A percentile compares a stretch with the other conserved stretches of the same genome.
Conservation (phyloP, 371 early-diverging fungal genomes). For the Apophysomyces ossiformis region DNA sequence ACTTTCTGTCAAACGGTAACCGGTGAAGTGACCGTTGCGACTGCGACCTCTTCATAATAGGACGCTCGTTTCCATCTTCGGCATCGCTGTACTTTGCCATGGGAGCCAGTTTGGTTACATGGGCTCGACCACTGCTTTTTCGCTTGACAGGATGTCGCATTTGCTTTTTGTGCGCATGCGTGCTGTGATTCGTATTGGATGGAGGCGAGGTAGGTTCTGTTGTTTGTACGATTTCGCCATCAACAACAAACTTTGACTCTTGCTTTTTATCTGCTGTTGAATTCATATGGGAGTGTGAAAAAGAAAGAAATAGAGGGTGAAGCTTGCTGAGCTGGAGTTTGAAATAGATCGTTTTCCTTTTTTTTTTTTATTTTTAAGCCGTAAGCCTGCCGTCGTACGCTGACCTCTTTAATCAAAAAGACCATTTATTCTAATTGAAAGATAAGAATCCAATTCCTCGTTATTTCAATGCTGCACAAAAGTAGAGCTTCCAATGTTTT, state of each 20-base stretch:
- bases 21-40: conserved; percentile 32
- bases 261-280: conserved; percentile 15
- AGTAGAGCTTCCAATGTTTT: no score
- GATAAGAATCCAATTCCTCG: no score
- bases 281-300: conserved; percentile 4
- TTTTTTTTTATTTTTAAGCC: not conserved
- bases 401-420: no score
- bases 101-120: conserved; percentile 35
- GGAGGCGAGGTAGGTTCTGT: not conserved
- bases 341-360: conserved; percentile 1
- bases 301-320: not conserved
- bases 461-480: no score
- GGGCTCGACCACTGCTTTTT: conserved; percentile 35
- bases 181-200: not conserved
- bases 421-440: no score
- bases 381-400: no score
- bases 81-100: conserved; percentile 29
- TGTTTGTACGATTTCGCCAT: not conserved
- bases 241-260: conserved; percentile 23
- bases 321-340: not conserved
- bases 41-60: conserved; percentile 32
- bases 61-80: conserved; percentile 21
- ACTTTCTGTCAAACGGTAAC: conserved; percentile 8
- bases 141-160: conserved; percentile 42
- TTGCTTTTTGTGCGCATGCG: conserved; percentile 11